Base-by-base conservation (phyloP, 805 yeast genomes). In the Saturnispora besseyi region DNA sequence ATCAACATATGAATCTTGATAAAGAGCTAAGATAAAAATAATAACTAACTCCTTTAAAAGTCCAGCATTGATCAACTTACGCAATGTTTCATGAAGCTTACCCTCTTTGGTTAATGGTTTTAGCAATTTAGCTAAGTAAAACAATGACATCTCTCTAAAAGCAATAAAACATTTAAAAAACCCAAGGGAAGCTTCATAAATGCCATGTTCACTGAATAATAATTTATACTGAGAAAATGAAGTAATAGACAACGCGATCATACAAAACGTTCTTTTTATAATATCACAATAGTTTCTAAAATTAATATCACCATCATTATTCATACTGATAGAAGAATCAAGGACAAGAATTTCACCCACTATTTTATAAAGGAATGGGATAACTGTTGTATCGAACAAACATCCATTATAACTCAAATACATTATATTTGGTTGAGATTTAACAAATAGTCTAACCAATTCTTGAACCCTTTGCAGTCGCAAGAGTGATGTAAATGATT, bases 1-100 rank as follows among this genome's bases (percentile, higher is more conserved):
- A 44, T 61, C 60, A 29, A 64, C 50, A 49, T 55, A 45, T 44
- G 65, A 62, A 51, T 66, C 70, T 32, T 57, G 63, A 30, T 59
- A 59, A 33, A 64, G 55, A 10, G 63, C 63, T 48, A 65, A 30
- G 10, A 64, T 56, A 7, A 64, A 49, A 8, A 59, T 56, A 22
- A 62, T 30, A 28, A 61, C n/a, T 2, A 63, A 46, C 44, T 61
- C 65, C 36, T 62, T 59, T 10, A 62, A 50, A 10, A 60, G 31
- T 0, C 62, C 64, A 10, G 50, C 52, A 10, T 59, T 49, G 3
- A 58, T 42, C n/a, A 64, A 42, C 31, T 53, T 40, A 34, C 57
- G 48, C n/a, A 65, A 12, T 13, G 61, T 44, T 5, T 42, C 44
- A 3, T 46, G 36, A 3, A 21, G 6, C 22, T 32, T 36, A 15